Evolutionary conservation across 2,329 filamentous ascomycete species (phyloP).

Genomic region (Phyllosticta paracitricarpa): DNA sequence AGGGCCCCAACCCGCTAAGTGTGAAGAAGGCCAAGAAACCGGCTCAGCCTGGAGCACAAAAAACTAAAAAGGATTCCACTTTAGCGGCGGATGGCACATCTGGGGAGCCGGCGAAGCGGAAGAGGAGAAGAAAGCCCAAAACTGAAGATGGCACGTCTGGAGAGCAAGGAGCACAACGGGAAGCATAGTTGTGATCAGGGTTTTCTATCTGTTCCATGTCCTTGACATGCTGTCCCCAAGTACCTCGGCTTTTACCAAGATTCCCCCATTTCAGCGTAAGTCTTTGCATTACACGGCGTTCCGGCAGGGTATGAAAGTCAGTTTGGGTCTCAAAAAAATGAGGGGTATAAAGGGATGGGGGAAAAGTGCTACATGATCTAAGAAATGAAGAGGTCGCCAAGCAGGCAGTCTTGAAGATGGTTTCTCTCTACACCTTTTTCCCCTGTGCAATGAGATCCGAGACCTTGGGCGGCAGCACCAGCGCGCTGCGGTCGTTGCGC

Average conservation of each 20-base stretch:
- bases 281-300: constrained; percentile 7
- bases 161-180: neutral
- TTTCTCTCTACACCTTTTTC: constrained; percentile 35
- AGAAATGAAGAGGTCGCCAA: neutral
- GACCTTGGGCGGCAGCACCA: constrained; percentile 89
- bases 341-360: neutral
- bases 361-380: neutral
- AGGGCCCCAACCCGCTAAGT: constrained; percentile 61
- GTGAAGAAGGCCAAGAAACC: constrained; percentile 47
- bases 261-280: constrained; percentile 1
- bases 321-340: neutral
- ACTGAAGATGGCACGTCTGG: constrained; percentile 16
- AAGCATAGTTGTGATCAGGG: neutral
- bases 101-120: constrained; percentile 22
- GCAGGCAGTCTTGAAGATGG: neutral
- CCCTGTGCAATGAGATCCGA: constrained; percentile 39
- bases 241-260: neutral
- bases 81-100: constrained; percentile 13
- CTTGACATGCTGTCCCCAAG: neutral
- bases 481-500: constrained; percentile 72
- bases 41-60: neutral
- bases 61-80: constrained; percentile 11
- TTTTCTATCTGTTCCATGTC: constrained; percentile 5
- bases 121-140: constrained; percentile 31
- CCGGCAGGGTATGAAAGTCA: neutral